Conservation (phyloP, 2,329 filamentous ascomycete genomes). For the Colletotrichum sp. region DNA sequence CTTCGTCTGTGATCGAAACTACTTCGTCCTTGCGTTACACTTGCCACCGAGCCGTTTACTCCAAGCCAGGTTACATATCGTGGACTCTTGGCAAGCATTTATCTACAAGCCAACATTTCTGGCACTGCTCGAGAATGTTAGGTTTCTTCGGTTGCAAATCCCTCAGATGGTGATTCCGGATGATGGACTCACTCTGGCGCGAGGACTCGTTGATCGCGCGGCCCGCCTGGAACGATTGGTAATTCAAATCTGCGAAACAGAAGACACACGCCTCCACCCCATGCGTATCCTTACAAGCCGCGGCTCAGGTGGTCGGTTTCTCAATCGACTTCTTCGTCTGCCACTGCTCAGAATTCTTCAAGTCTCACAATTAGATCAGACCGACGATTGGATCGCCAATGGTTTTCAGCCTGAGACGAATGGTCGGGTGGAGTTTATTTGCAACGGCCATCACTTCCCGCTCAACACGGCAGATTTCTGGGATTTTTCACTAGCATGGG, state of each 20-base stretch:
- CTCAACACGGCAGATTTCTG: background rate
- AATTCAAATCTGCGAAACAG: accelerated
- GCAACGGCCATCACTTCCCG: background rate
- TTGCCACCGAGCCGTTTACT: accelerated
- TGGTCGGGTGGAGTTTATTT: background rate
- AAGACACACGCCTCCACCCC: accelerated
- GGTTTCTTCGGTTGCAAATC: background rate
- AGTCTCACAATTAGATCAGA: background rate
- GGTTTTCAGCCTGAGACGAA: background rate
- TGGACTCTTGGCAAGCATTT: background rate
- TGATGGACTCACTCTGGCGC: background rate
- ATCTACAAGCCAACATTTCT: accelerated
- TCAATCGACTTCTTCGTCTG: background rate
- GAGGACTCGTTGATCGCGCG: accelerated
- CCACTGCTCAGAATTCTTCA: background rate
- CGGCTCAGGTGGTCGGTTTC: background rate
- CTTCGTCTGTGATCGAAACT: background rate
- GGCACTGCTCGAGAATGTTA: background rate
- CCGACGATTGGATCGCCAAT: background rate
- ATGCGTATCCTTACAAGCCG: accelerated
- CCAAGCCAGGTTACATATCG: accelerated
- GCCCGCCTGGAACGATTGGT: background rate
- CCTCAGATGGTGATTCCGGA: background rate
- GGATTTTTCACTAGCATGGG: background rate
- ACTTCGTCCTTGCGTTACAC: accelerated